These are phyloP conservation scores for Amaranthus hypochondriacus DNA, from an alignment of 148 eudicot genomes.

Conservation along the genomic window DNA sequence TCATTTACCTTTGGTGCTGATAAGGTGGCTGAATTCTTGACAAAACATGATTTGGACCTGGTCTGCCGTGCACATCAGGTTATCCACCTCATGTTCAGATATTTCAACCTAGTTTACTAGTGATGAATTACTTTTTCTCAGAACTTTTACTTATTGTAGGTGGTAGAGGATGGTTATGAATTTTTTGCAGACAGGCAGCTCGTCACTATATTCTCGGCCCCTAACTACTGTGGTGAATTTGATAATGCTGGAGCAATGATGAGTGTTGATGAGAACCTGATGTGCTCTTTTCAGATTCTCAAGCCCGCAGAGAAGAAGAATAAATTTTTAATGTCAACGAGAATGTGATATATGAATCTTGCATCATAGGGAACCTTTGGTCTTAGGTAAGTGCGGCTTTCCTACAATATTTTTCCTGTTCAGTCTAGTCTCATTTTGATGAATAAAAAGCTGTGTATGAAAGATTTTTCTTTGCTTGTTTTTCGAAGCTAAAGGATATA, in stretches of 20 bases:
- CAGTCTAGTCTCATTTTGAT: too few species aligned
- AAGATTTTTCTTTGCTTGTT: too few species aligned
- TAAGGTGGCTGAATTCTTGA: slow-evolving; percentile 60
- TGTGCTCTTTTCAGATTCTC: slow-evolving; percentile 77
- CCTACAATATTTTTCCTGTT: background rate
- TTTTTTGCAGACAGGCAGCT: slow-evolving; percentile 80
- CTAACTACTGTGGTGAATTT: slow-evolving; percentile 76
- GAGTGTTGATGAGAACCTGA: slow-evolving; percentile 63
- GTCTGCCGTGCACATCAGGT: slow-evolving; percentile 87
- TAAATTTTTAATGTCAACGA: slow-evolving; percentile 55
- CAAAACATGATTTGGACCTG: slow-evolving; percentile 66
- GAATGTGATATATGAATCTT: slow-evolving; percentile 34
- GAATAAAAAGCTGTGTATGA: too few species aligned
- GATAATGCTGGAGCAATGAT: slow-evolving; percentile 83
- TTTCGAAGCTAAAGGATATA: too few species aligned
- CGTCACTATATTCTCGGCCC: slow-evolving; percentile 71
- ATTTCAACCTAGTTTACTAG: too few species aligned
- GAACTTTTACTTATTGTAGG: slow-evolving; percentile 30
- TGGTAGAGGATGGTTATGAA: slow-evolving; percentile 79
- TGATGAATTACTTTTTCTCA: slow-evolving; percentile 3
- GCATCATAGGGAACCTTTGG: slow-evolving; percentile 12
- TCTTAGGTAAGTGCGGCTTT: slow-evolving; percentile 15
- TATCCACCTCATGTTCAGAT: background rate
- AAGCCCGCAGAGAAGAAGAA: slow-evolving; percentile 71
- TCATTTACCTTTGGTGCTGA: slow-evolving; percentile 72